Evolutionary conservation across 257 asterid species (phyloP), one percentile per base, ranked within the genome.

Genomic region (Handroanthus guayacan): DNA sequence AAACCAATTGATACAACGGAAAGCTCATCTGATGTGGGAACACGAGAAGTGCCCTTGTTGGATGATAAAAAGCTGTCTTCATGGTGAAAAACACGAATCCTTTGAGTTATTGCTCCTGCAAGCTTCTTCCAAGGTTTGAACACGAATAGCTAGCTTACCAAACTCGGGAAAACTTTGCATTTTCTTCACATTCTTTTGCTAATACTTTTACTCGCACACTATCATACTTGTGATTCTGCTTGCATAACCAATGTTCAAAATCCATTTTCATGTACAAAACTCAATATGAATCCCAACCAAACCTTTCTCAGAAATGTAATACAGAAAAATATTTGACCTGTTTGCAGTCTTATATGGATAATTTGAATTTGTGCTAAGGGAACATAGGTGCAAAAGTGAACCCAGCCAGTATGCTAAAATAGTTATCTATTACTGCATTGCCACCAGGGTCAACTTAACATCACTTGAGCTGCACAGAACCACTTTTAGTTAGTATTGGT

Each of bases 381-480:
- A 7, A 71, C 25, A 48, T 44, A 69, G 61, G 67, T 50, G 44
- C 47, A 62, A 62, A 18, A 52, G 44, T 58, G 82, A 77, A 60
- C 58, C 67, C 70, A 77, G 74, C 47, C 75, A 56, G 69, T 73
- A 69, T 55, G 74, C 66, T 72, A 57, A 25, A 70, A 50, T 31
- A 72, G 71, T 78, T 57, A 67, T 68, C 75, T 44, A 31, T 70
- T 61, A 76, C 75, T 50, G 82, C 83, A 71, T 57, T 20, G 73
- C 43, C 51, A 79, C 76, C 78, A 48, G 64, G 66, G 73, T 50
- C 79, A 76, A 75, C 73, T 39, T 67, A 66, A 72, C 37, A 17
- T 78, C 81, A 55, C 72, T 69, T 68, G 76, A 72, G 75, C 83
- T 78, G 82, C 83, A 71, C 67, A 71, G 67, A 69, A 77, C 72